Evolutionary conservation across 805 yeast genomes (phyloP).

Genomic region (Myxozyma neglecta): DNA sequence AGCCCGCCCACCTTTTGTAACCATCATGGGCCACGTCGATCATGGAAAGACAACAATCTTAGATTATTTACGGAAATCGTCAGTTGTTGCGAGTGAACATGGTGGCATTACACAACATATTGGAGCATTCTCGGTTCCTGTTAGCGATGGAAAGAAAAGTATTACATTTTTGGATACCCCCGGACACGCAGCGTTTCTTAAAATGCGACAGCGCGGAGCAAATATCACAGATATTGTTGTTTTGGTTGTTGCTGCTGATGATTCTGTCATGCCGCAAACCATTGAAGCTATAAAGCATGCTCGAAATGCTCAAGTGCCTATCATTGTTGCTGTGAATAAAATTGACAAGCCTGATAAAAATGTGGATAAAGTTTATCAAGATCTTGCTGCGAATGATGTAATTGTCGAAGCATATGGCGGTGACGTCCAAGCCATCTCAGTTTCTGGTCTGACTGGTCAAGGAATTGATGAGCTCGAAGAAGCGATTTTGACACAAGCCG

Average conservation of each 20-base stretch:
- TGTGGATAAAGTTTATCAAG: constrained; percentile 73
- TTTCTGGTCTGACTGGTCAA: constrained; percentile 79
- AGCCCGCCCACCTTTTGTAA: constrained; percentile 87
- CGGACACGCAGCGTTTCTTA: constrained; percentile 94
- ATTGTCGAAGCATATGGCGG: constrained; percentile 95
- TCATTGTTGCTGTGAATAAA: constrained; percentile 90
- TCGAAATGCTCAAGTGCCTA: constrained; percentile 72
- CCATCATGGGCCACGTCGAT: constrained; percentile 98
- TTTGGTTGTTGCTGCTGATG: constrained; percentile 94
- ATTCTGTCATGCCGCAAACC: constrained; percentile 97
- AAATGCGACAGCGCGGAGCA: constrained; percentile 97
- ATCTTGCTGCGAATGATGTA: constrained; percentile 71
- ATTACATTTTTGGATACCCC: constrained; percentile 96
- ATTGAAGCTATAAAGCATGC: constrained; percentile 94
- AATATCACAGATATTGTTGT: constrained; percentile 88
- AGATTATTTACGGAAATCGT: constrained; percentile 80
- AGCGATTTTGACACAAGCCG: constrained; percentile 80
- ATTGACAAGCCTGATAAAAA: constrained; percentile 80
- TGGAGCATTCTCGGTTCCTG: constrained; percentile 89
- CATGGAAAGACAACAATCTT: constrained; percentile 96
- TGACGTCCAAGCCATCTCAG: constrained; percentile 83
- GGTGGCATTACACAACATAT: constrained; percentile 99
- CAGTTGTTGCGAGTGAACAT: constrained; percentile 78
- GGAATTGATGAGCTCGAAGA: constrained; percentile 91
- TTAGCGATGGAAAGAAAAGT: constrained; percentile 58